Base-by-base conservation (phyloP, 169 alveolate species). In the Amoebophrya sp. region DNA sequence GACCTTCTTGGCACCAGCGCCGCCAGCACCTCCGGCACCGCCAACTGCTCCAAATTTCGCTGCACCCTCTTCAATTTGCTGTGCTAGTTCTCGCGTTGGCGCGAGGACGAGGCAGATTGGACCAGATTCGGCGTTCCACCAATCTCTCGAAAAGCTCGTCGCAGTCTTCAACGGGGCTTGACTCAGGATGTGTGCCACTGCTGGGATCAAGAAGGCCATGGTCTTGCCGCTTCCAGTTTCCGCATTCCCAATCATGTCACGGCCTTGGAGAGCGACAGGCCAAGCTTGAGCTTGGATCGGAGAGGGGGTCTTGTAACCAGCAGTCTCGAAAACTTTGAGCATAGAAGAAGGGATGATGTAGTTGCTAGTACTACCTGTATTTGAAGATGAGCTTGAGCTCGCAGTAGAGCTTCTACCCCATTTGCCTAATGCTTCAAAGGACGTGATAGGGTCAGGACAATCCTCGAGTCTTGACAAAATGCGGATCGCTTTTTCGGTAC, bases 161-260 rank as follows among this genome's bases (percentile, higher is more conserved):
- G 76, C 76, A 23, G 76, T 53, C 10, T 53, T 53, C 76, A 53
- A 23, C 10, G 76, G 76, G n/a, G 10, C 76, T 78, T 96, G 97
- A 38, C 95, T 97, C 91, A 95, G 39, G 36, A 96, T 95, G 83
- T 96, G 98, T 89, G 95, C 94, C 41, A 96, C 92, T 78, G 97
- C 95, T 12, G 99, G 99, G 0, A 97, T 93, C 93, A 97, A 92
- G 94, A 95, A 98, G n/a, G 99, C 97, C 89, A 97, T 90, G 39
- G 99, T 98, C 94, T 98, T 98, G 18, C 99, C 99, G 89, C 98
- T 95, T 2, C 99, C 99, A 10, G 99, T 98, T 92, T 98, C 97
- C 12, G 98, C 97, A 83, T 97, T 97, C 10, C 99, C 99, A 39
- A 98, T 96, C 89, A 97, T 94, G 93, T 98, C 99, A 78, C 97